Evolutionary conservation across 2,329 filamentous ascomycete genomes (phyloP), one percentile per base, ranked within the genome.

Genomic region (Chrysoporthe deuterocubensis): DNA sequence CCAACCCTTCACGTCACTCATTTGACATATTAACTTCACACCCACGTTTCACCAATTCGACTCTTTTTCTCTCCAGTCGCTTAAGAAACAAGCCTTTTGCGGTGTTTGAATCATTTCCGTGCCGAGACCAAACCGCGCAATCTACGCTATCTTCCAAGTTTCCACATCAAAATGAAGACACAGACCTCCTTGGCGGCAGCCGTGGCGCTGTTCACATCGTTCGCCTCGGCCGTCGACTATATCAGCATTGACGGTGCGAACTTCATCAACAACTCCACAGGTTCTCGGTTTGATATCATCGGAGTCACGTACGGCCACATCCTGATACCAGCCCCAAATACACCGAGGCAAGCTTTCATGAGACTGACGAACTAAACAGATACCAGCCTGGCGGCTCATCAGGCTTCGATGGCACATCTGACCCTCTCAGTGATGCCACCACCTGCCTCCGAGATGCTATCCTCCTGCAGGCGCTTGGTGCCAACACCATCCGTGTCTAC

Each of bases 401-500:
- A 58, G 86, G 84, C 42, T 88, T 86, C 77, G 80, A 87, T 71
- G 78, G 88, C 74, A 80, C 80, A 63, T 44, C 68, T 16, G 68
- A 70, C 54, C 68, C 68, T 64, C 68, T 70, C 52, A 70, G 66
- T 46, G 68, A 70, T 54, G 58, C 66, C 26, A 11, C 43, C 1
- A 80, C 83, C 59, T 89, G 87, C 77, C 77, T 85, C 73, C 83
- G 87, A 71, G 86, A 89, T 81, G 68, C 68, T 58, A 85, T 86
- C 43, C 79, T 89, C 69, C 84, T 88, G 82, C 86, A 90, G 78
- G 78, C 80, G 69, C 79, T 88, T 67, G 85, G 87, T 67, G 79
- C 88, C 73, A 89, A 89, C 79, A 82, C 87, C 67, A 85, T 89
- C 73, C 87, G 87, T 58, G 85, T 88, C n/a, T 89, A 89, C 80